A percentile compares a stretch with the other conserved stretches of the same genome.
Evolutionary conservation across 2,329 filamentous ascomycete species (phyloP).

Genomic region (Endocalyx cinctus): DNA sequence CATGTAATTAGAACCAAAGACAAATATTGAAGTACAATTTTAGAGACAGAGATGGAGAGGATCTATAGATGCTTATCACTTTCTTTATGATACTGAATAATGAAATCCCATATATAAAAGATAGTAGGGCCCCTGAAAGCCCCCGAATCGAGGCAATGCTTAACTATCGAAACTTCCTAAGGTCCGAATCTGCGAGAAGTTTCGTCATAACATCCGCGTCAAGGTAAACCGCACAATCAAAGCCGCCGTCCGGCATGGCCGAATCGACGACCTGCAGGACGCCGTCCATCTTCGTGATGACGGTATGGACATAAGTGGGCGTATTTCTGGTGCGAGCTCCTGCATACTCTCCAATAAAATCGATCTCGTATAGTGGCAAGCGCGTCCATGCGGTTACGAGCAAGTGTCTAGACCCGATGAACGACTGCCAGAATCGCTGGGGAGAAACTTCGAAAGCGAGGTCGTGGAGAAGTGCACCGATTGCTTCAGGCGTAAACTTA

Average conservation of each 20-base stretch:
- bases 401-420: slow-evolving; percentile 36
- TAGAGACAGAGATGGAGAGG: no score
- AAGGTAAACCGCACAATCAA: slow-evolving; percentile 22
- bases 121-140: no score
- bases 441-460: slow-evolving; percentile 38
- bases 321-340: no score
- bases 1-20: no score
- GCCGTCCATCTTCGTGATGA: slow-evolving; percentile 39
- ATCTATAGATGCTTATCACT: no score
- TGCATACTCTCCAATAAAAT: slow-evolving; percentile 32
- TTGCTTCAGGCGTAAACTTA: slow-evolving; percentile 30
- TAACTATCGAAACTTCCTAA: no score
- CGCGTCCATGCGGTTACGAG: slow-evolving; percentile 41
- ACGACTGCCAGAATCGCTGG: slow-evolving; percentile 44
- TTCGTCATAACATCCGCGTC: background rate
- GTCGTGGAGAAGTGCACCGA: slow-evolving; percentile 38
- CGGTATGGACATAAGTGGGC: slow-evolving; percentile 33
- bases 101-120: no score
- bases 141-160: no score
- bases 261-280: slow-evolving; percentile 37
- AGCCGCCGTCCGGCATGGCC: slow-evolving; percentile 21
- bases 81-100: no score
- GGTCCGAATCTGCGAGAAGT: no score
- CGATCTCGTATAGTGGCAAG: slow-evolving; percentile 33
- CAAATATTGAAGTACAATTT: no score